Evolutionary conservation across 2,329 filamentous ascomycete genomes (phyloP).

Genomic region (Hypoxylon sp.): DNA sequence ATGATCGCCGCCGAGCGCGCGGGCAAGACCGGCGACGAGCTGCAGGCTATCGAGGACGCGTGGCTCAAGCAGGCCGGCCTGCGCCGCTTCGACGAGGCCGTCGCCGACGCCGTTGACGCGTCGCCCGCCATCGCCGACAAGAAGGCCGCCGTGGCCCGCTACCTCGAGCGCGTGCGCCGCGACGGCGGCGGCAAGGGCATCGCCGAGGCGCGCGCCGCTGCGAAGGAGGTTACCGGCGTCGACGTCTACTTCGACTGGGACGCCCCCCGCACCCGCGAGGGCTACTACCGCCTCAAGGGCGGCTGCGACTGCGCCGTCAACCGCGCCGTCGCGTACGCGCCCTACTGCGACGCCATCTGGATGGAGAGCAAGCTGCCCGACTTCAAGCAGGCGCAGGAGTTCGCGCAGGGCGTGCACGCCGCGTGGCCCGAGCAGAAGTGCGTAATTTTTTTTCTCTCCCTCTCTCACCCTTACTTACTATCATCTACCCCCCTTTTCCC

Average conservation of each 20-base stretch:
- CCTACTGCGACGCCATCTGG: slow-evolving; percentile 96
- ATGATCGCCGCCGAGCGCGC: slow-evolving; percentile 85
- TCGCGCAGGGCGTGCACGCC: slow-evolving; percentile 90
- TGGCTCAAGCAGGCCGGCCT: slow-evolving; percentile 83
- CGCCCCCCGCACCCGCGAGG: slow-evolving; percentile 88
- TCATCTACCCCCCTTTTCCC: background rate
- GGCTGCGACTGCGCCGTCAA: slow-evolving; percentile 92
- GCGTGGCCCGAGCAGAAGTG: slow-evolving; percentile 97
- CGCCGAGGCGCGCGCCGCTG: slow-evolving; percentile 79
- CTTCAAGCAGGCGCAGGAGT: slow-evolving; percentile 88
- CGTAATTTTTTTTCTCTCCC: slow-evolving; percentile 47
- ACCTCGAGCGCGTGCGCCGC: slow-evolving; percentile 67
- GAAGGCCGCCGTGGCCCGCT: slow-evolving; percentile 70
- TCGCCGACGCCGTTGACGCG: slow-evolving; percentile 80
- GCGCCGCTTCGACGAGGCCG: slow-evolving; percentile 90
- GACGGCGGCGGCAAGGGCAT: slow-evolving; percentile 89
- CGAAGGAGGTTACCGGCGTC: slow-evolving; percentile 76
- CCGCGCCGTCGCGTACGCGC: slow-evolving; percentile 88
- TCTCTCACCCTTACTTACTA: background rate
- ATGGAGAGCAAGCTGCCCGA: slow-evolving; percentile 99
- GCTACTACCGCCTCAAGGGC: slow-evolving; percentile 91
- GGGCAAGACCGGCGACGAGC: slow-evolving; percentile 79
- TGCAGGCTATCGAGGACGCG: slow-evolving; percentile 90
- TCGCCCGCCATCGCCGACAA: slow-evolving; percentile 71
- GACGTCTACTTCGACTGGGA: slow-evolving; percentile 97